These are phyloP conservation scores for Tephrocybe sp. DNA, from an alignment of 768 basidiomycete genomes.

Conservation along the genomic window DNA sequence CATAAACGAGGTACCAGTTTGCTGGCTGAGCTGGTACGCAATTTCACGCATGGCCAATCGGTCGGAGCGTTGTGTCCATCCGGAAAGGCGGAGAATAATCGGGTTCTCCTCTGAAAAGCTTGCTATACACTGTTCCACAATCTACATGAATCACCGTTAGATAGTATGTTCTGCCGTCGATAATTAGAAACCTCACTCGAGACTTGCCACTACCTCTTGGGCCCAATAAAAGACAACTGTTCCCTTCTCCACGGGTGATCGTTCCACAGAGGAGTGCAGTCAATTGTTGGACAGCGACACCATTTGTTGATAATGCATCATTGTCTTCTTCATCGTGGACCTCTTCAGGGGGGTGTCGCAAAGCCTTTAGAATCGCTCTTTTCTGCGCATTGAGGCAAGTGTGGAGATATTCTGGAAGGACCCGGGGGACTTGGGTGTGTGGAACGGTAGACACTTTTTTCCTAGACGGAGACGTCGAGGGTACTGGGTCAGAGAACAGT, in stretches of 20 bases:
- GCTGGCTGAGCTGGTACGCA: conserved; percentile 76
- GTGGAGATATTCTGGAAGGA: conserved; percentile 41
- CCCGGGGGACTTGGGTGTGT: conserved; percentile 20
- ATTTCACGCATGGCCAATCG: conserved; percentile 91
- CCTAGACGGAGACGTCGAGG: conserved; percentile 10
- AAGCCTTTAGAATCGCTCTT: conserved; percentile 46
- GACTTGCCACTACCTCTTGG: conserved; percentile 88
- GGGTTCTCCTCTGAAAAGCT: conserved; percentile 44
- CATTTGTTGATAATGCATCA: conserved; percentile 44
- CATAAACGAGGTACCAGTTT: conserved; percentile 66
- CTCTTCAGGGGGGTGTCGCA: conserved; percentile 30
- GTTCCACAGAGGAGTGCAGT: conserved; percentile 70
- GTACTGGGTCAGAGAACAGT: background rate
- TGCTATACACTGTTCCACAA: conserved; percentile 59
- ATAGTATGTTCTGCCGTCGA: background rate
- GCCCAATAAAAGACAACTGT: conserved; percentile 88
- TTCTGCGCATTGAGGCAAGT: conserved; percentile 58
- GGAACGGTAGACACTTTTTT: conserved; percentile 9
- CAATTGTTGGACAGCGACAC: conserved; percentile 56
- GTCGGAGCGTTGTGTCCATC: conserved; percentile 84
- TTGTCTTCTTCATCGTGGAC: conserved; percentile 20
- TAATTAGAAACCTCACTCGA: conserved; percentile 42
- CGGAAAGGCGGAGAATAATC: conserved; percentile 81
- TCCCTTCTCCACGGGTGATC: conserved; percentile 81
- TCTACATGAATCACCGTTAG: conserved; percentile 34